Evolutionary conservation across 495 filamentous ascomycete species (phyloP), one percentile per base, ranked within the genome.

Genomic region (Friedmanniomyces simplex): DNA sequence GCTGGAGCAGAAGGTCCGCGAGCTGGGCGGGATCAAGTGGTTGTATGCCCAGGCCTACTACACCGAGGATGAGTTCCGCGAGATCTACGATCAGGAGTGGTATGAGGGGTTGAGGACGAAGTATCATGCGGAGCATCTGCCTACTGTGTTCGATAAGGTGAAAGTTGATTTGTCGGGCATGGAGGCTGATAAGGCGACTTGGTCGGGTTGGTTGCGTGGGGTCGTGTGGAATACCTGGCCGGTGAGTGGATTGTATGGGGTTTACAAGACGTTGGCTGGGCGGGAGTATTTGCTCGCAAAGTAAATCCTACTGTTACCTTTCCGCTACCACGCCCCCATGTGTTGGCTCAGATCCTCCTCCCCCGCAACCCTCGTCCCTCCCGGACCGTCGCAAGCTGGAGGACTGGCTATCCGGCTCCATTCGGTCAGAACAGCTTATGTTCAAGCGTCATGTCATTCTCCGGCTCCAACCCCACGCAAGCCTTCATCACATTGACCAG

Each of bases 391-490:
- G n/a, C n/a, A n/a, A n/a, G n/a, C n/a, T n/a, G n/a, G n/a, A n/a
- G n/a, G n/a, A n/a, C n/a, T n/a, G n/a, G n/a, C n/a, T n/a, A n/a
- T n/a, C n/a, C n/a, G n/a, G n/a, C n/a, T n/a, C n/a, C n/a, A n/a
- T n/a, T n/a, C n/a, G n/a, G n/a, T 63, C 77, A 83, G 72, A 96
- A 91, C 57, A 97, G 80, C 84, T 97, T 99, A 77, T 99, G 93
- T 81, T 99, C 93, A 41, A 99, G 81, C 50, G 91, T 96, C 94
- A 99, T 97, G 71, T 99, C 93, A 50, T 85, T 93, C 81, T 99
- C 93, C 22, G 94, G 93, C 80, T 95, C 89, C 59, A 99, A 80
- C 66, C 93, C 93, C 68, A 99, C 85, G 66, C 94, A 97, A 51
- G 94, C 94, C 66, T 91, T 90, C 84, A 99, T 94, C 75, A 99